phyloP scores from a whole-genome alignment of 768 basidiomycete genomes.

The Auricularia cornea region DNA sequence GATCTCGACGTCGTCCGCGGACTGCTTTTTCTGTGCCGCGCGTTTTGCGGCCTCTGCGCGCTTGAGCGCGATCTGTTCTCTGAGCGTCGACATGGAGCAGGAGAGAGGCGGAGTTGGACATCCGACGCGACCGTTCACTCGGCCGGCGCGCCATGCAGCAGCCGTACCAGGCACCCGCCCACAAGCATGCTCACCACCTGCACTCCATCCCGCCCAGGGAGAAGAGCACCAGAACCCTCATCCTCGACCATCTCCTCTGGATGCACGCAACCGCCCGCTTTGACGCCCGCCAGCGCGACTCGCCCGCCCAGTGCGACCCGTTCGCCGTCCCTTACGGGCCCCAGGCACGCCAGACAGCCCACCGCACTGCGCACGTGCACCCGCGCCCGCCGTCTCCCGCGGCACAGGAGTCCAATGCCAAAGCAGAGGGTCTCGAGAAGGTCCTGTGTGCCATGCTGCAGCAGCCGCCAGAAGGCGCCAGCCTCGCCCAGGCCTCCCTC shows the following conservation, averaged over 20 bases:
- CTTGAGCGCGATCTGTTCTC: constrained; percentile 71
- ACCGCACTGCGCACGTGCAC: background rate
- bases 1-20: background rate
- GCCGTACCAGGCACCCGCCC: constrained; percentile 63
- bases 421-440: constrained; percentile 77
- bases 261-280: constrained; percentile 74
- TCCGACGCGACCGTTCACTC: too few species aligned
- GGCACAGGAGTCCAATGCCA: constrained; percentile 55
- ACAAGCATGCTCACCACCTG: constrained; percentile 81
- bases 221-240: constrained; percentile 81
- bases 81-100: constrained; percentile 24
- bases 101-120: too few species aligned
- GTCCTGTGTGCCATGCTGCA: constrained; percentile 74
- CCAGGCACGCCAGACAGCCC: background rate
- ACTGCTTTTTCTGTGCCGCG: constrained; percentile 20
- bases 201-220: constrained; percentile 82
- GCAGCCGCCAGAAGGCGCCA: constrained; percentile 59
- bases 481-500: constrained; percentile 40
- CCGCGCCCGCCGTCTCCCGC: background rate
- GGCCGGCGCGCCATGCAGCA: background rate
- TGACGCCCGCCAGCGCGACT: constrained; percentile 13
- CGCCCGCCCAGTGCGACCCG: background rate
- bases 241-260: constrained; percentile 84
- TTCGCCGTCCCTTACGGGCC: background rate
- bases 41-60: constrained; percentile 69